Percentiles rank a stretch among this genome's conserved stretches.
Conservation (phyloP, 2,329 filamentous ascomycete genomes). For the Rasamsonia emersonii region DNA sequence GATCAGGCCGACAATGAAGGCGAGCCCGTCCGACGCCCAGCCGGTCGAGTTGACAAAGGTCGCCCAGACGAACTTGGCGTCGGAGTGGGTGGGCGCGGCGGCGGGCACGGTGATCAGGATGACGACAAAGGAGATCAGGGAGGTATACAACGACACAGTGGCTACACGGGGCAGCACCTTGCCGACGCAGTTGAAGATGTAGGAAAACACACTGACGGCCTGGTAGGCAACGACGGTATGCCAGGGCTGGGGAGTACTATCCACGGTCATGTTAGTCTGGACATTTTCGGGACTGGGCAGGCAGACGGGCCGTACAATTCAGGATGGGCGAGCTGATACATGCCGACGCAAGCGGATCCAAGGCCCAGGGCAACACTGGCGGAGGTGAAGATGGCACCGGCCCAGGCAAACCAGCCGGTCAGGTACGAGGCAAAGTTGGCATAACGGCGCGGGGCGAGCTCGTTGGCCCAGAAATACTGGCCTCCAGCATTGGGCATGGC, state of each 20-base stretch:
- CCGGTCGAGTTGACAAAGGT: constrained; percentile 46
- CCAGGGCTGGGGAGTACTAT: constrained; percentile 21
- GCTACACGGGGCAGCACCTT: constrained; percentile 27
- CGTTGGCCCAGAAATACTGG: constrained; percentile 45
- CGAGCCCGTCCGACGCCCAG: constrained; percentile 39
- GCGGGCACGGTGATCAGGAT: constrained; percentile 43
- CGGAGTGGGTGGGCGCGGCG: constrained; percentile 35
- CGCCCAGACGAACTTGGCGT: constrained; percentile 43
- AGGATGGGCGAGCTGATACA: constrained; percentile 42
- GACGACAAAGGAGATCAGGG: constrained; percentile 39
- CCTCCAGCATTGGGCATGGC: constrained; percentile 45
- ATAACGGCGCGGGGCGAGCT: constrained; percentile 39
- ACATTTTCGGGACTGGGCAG: constrained; percentile 1
- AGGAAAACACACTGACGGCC: constrained; percentile 36
- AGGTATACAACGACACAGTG: constrained; percentile 35
- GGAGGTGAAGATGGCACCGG: constrained; percentile 43
- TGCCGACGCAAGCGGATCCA: constrained; percentile 39
- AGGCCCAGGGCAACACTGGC: constrained; percentile 42
- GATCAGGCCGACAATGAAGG: constrained; percentile 45
- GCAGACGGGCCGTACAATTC: constrained; percentile 34
- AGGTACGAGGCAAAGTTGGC: constrained; percentile 38
- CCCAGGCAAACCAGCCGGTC: constrained; percentile 43
- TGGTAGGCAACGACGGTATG: constrained; percentile 36
- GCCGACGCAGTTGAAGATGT: constrained; percentile 37
- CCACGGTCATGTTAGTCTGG: not conserved